These are phyloP conservation scores for Pseudogymnoascus sp. DNA, from an alignment of 2,329 filamentous ascomycete genomes.

Conservation along the genomic window DNA sequence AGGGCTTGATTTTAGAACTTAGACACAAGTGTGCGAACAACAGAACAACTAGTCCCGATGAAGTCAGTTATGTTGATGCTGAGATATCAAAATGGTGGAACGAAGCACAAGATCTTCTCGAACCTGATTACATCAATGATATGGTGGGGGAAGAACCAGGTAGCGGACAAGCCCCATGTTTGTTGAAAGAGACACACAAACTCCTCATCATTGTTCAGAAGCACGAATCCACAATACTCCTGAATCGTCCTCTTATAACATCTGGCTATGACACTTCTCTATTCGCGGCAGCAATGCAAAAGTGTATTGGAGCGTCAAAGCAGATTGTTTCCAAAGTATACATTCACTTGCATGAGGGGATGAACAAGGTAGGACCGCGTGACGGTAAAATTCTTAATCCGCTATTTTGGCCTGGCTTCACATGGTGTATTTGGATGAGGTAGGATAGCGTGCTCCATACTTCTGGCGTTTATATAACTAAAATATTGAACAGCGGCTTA, in stretches of 20 bases:
- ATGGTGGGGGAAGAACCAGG: conserved; percentile 4
- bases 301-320: conserved; percentile 41
- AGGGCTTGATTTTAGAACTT: conserved; percentile 43
- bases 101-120: conserved; percentile 41
- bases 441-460: background rate
- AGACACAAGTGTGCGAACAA: conserved; percentile 43
- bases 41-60: conserved; percentile 34
- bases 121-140: conserved; percentile 28
- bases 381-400: conserved; percentile 20
- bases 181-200: conserved; percentile 29
- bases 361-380: conserved; percentile 12
- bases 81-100: conserved; percentile 45
- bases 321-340: conserved; percentile 25
- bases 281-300: conserved; percentile 41
- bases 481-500: conserved; percentile 30
- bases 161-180: conserved; percentile 16
- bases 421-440: conserved; percentile 45
- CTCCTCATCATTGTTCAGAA: conserved; percentile 37
- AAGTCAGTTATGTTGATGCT: conserved; percentile 38
- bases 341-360: conserved; percentile 35
- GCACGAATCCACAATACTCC: conserved; percentile 42
- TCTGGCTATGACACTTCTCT: conserved; percentile 34
- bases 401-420: conserved; percentile 43
- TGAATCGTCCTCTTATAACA: conserved; percentile 43
- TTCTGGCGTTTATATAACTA: background rate